A percentile compares a stretch with the other conserved stretches of the same genome.
phyloP scores from a whole-genome alignment of 805 yeast genomes.

The Ogataea pilisensis region DNA sequence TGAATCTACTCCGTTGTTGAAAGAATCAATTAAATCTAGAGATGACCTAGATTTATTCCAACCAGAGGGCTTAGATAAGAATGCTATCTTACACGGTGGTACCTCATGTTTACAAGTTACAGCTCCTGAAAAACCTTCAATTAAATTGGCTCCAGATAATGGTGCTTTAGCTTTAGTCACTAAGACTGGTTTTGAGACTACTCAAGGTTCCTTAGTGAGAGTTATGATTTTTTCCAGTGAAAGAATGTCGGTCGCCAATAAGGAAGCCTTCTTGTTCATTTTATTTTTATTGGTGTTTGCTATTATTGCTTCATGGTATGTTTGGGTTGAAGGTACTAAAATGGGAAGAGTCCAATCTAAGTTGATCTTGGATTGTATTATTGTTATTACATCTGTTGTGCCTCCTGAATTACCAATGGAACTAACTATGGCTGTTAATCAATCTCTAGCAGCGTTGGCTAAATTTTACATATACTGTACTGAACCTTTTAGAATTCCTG shows the following conservation, averaged over 20 bases:
- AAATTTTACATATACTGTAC: constrained; percentile 93
- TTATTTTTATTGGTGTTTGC: constrained; percentile 88
- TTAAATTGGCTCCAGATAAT: constrained; percentile 73
- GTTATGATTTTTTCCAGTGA: constrained; percentile 95
- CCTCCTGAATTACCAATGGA: constrained; percentile 99
- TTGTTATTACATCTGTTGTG: constrained; percentile 94
- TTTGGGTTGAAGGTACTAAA: constrained; percentile 95
- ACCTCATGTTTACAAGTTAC: constrained; percentile 93
- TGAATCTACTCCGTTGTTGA: constrained; percentile 93
- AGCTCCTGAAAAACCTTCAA: constrained; percentile 45
- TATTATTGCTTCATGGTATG: constrained; percentile 93
- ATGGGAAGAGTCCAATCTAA: constrained; percentile 95
- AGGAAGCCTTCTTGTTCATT: constrained; percentile 90
- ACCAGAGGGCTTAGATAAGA: constrained; percentile 81
- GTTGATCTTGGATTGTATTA: constrained; percentile 89
- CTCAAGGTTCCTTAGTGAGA: constrained; percentile 95
- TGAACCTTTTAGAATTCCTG: constrained; percentile 96
- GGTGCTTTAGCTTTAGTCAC: constrained; percentile 90
- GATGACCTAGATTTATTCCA: constrained; percentile 66
- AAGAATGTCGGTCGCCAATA: constrained; percentile 92
- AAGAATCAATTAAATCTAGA: constrained; percentile 85
- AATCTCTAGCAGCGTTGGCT: constrained; percentile 80
- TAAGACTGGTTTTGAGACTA: constrained; percentile 97
- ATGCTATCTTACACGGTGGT: constrained; percentile 89
- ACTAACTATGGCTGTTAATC: constrained; percentile 95